phyloP scores from a whole-genome alignment of 2,329 filamentous ascomycete species.

The Ceratocystis ficicola region DNA sequence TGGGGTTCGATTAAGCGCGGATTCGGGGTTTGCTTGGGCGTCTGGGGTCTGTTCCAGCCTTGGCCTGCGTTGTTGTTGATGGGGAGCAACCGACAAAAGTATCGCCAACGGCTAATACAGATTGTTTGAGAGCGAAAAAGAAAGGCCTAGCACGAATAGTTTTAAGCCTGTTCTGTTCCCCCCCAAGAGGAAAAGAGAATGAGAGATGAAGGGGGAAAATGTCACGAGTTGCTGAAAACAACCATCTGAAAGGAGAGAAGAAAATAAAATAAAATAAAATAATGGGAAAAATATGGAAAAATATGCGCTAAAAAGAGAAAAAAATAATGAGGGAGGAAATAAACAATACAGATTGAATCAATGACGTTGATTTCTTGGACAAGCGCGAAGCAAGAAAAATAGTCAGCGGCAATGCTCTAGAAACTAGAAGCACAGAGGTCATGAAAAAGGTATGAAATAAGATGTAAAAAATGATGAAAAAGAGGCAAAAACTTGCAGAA shows the following conservation, averaged over 20 bases:
- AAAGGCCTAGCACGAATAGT: too few relatives aligned
- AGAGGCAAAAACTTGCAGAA: not conserved
- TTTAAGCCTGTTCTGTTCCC: too few relatives aligned
- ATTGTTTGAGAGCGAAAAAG: too few relatives aligned
- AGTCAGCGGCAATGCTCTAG: too few relatives aligned
- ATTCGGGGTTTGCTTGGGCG: not conserved
- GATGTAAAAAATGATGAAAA: not conserved
- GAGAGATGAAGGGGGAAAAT: not conserved
- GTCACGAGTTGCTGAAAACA: not conserved
- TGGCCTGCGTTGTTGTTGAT: not conserved
- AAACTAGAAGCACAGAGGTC: too few relatives aligned
- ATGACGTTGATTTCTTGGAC: slow-evolving; percentile 2
- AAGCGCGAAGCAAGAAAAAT: not conserved
- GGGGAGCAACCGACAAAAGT: not conserved
- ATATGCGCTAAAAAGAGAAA: not conserved
- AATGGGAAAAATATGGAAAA: not conserved
- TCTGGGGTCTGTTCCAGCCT: not conserved
- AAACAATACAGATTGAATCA: slow-evolving; percentile 4
- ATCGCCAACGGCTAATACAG: too few relatives aligned
- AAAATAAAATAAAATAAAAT: not conserved
- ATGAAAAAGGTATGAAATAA: not conserved
- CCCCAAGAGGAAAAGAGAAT: not conserved
- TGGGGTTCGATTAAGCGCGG: not conserved
- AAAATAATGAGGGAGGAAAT: not conserved
- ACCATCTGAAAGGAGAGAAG: not conserved